Percentiles rank a stretch among this genome's conserved stretches.
These are phyloP conservation scores for Dictyostelium discoideum DNA, from an alignment of 78 protist species.

Conservation along the genomic window dicty_2.7 NC_007089.4:4511001-4511500, in stretches of 20 bases:
- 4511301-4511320: not conserved
- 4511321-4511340: not conserved
- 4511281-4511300: constrained; percentile 11
- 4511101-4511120: not conserved
- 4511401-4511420: constrained; percentile 1
- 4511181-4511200: not conserved
- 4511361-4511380: not conserved
- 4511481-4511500: not conserved
- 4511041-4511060: not conserved
- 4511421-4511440: not conserved
- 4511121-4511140: not conserved
- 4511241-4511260: not conserved
- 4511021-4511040: not conserved
- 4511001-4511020: not conserved
- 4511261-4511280: not conserved
- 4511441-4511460: not conserved
- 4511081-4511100: constrained; percentile 1
- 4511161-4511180: not conserved
- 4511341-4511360: not conserved
- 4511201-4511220: not conserved
- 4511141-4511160: too few species aligned
- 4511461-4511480: not conserved
- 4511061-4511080: not conserved
- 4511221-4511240: not conserved
- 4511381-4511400: not conserved